Base-by-base conservation (phyloP, 371 early-diverging fungal species). In the Nosema muscidifuracis region DNA sequence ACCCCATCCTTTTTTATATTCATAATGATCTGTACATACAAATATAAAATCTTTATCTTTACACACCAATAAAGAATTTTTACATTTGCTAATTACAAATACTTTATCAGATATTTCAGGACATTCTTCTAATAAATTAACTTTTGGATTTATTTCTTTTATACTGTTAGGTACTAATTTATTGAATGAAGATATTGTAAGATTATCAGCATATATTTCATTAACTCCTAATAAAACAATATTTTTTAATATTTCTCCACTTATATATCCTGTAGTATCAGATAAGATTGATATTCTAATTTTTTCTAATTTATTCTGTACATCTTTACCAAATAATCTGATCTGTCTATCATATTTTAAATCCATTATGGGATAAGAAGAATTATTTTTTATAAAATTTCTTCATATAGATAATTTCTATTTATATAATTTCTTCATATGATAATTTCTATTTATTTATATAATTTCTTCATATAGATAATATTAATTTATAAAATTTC, bases 291-390 rank as follows among this genome's bases (percentile, higher is more conserved):
- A 36, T 26, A 71, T 28, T 24, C 20, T 43, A 6, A 57, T 1
- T 13, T 63, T 56, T 34, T 50, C 30, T 34, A 81, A 63, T 26
- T 65, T 72, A 7, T 58, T 60, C 57, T 81, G 81, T 18, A 75
- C 70, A 15, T 74, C 69, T 18, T 68, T 55, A 16, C 81, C 81
- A 77, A 81, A 78, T 47, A 78, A 67, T 24, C 74, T 53, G 16
- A 81, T 77, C 60, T 81, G 81, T 55, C 81, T 69, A 34, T 78
- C 76, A 65, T 81, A 78, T 61, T 55, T 61, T 0, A 22, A 40
- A 55, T 67, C 40, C 28, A 67, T 36, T n/a, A 26, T 24, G 55
- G 28, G 28, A n/a, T n/a, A n/a, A n/a, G n/a, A n/a, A n/a, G n/a
- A n/a, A n/a, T n/a, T n/a, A n/a, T 40, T 40, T n/a, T n/a, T n/a